Evolutionary conservation across 169 alveolate genomes (phyloP), one percentile per base, ranked within the genome.

Genomic region (Eimeria mitis): DNA sequence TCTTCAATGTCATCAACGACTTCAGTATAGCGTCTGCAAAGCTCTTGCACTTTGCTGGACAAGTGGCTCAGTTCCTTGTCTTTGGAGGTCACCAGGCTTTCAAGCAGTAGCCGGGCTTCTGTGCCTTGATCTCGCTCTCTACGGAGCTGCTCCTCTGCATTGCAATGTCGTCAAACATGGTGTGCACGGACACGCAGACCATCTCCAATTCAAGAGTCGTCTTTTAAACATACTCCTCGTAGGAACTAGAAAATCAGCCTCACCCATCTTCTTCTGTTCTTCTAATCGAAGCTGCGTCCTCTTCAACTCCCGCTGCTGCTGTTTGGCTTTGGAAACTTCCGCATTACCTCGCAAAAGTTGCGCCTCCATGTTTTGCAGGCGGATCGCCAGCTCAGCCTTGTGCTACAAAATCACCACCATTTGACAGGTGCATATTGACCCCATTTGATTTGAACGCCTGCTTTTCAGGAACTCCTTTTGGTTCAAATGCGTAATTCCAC

Each of bases 291-390:
- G 85, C 95, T 98, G 89, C 34, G 98, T 75, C 76, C 65, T 70
- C 54, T 88, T 88, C 47, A 98, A 97, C 94, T 98, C 99, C 96
- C 97, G 96, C 87, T 98, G 99, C 94, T 97, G 97, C 44, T 76
- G 81, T 13, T 56, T 70, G 42, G 97, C 97, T 25, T 75, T 90
- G 44, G 78, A 70, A 63, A 91, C 85, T 40, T 90, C 97, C 54
- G 94, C 68, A 21, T 88, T 96, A 95, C 98, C 99, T 28, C 89
- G 95, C 28, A 97, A 90, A 54, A 98, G 96, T 95, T 98, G 97
- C 49, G 97, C 98, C 96, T 98, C 98, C 98, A 98, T 98, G 90
- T 95, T 95, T 94, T 97, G 95, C 59, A 98, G 89, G 90, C 97
- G 97, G 90, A 97, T 97, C 59, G 97, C 94, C 81, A 98, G 94